phyloP scores from a whole-genome alignment of 495 filamentous ascomycete species.

The Penicillium malachiteum region DNA sequence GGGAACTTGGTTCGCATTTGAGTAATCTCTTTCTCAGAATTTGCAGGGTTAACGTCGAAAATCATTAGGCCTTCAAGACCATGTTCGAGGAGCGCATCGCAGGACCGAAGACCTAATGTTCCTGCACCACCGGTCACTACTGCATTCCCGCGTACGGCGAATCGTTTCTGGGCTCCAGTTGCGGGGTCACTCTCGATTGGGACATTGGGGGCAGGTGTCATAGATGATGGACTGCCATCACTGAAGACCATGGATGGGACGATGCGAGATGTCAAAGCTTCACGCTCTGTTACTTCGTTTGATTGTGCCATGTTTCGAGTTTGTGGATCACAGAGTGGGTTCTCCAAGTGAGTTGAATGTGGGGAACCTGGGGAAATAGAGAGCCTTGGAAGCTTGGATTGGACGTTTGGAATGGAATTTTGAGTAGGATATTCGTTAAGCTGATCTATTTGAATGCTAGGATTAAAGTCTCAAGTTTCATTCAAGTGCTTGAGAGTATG shows the following conservation, averaged over 20 bases:
- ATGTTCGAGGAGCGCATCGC: constrained; percentile 69
- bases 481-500: too few species aligned
- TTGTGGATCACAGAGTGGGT: too few species aligned
- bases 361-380: background rate
- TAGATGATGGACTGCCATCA: constrained; percentile 48
- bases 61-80: constrained; percentile 59
- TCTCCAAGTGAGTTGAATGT: background rate
- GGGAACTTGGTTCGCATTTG: constrained; percentile 54
- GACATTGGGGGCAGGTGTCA: constrained; percentile 45
- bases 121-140: constrained; percentile 70
- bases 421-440: too few species aligned
- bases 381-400: too few species aligned
- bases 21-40: constrained; percentile 39
- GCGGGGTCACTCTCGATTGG: constrained; percentile 41
- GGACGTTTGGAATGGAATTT: too few species aligned
- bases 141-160: constrained; percentile 62
- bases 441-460: too few species aligned
- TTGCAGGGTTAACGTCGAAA: constrained; percentile 56
- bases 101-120: constrained; percentile 58
- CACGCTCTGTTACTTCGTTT: constrained; percentile 21
- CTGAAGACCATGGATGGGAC: constrained; percentile 62
- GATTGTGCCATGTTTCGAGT: background rate
- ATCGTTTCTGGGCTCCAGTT: constrained; percentile 53
- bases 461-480: too few species aligned
- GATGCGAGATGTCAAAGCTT: constrained; percentile 55